Conservation (phyloP, 495 filamentous ascomycete genomes). For the Xylaria venustula region DNA sequence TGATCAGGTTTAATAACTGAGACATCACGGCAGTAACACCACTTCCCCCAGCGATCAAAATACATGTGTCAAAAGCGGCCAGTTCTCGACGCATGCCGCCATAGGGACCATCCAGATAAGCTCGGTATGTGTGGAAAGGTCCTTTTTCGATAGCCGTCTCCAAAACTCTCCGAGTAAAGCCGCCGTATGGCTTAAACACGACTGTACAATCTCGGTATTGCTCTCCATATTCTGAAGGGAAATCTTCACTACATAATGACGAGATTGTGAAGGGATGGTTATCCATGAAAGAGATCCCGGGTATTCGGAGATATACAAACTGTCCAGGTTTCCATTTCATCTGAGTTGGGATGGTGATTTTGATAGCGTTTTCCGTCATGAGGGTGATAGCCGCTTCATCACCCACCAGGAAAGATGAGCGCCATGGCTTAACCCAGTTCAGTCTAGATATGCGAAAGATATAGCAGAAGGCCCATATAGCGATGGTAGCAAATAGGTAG, state of each 20-base stretch:
- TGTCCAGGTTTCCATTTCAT: conserved; percentile 93
- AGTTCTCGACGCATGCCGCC: conserved; percentile 90
- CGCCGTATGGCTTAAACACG: conserved; percentile 86
- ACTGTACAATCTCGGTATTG: conserved; percentile 83
- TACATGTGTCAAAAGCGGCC: conserved; percentile 88
- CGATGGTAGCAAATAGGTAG: conserved; percentile 81
- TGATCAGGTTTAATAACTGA: conserved; percentile 86
- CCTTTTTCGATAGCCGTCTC: conserved; percentile 75
- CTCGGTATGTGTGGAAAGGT: conserved; percentile 82
- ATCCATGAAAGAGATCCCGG: conserved; percentile 81
- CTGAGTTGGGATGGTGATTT: conserved; percentile 88
- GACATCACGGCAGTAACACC: conserved; percentile 92
- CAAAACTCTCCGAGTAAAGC: conserved; percentile 81
- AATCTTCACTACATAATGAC: conserved; percentile 79
- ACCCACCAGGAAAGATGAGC: conserved; percentile 75
- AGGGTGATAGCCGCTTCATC: conserved; percentile 85
- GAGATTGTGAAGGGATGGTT: conserved; percentile 97
- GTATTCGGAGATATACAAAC: conserved; percentile 92
- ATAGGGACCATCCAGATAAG: conserved; percentile 91
- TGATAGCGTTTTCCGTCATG: conserved; percentile 88
- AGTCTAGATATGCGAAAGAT: conserved; percentile 67
- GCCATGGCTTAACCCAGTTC: conserved; percentile 83
- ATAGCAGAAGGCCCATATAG: conserved; percentile 71
- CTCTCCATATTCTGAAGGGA: conserved; percentile 83
- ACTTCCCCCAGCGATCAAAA: conserved; percentile 89